Evolutionary conservation across 305 asterid species (phyloP), one percentile per base, ranked within the genome.

Genomic region (Solanum hybrid): DNA sequence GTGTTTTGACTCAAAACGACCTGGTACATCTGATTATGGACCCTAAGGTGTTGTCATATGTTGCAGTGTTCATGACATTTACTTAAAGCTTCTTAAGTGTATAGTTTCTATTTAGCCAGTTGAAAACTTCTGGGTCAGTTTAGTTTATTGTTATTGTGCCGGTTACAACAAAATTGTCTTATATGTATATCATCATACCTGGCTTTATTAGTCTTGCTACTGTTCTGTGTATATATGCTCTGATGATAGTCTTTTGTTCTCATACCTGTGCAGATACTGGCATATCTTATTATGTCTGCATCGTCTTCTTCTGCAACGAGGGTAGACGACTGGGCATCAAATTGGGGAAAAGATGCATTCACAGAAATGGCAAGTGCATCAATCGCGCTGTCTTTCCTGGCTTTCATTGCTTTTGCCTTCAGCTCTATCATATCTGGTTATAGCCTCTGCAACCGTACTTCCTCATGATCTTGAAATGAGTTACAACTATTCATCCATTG

Each of bases 241-340:
- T 84, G 33, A 79, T 39, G 69, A 20, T 22, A 20, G 42, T 90
- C 76, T 26, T 64, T 4, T 35, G 3, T 83, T 90, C 46, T 89
- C 36, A 8, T 77, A 31, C 39, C 31, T n/a, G 9, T 67, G 91
- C 96, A 95, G 97, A 92, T 96, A 22, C 75, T 96, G 89, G 95
- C 97, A 0, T 96, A 96, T 90, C 95, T 96, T 91, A 90, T 95
- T 29, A 92, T 94, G 91, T 94, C 98, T 20, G 94, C 98, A 39
- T 95, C 98, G 8, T 96, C 98, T 8, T 92, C 97, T 13, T 97
- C 97, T 34, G 95, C 98, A 22, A 95, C 98, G 0, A 92, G 97
- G 93, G 95, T 94, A 67, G 91, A 92, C 2, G 98, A 95, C 76
- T 96, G 97, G 98, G 91, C 89, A 18, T 84, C 92, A 3, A 96